These are phyloP conservation scores for Hyaloperonospora brassicae DNA, from an alignment of 352 stramenopile genomes.

Conservation along the genomic window DNA sequence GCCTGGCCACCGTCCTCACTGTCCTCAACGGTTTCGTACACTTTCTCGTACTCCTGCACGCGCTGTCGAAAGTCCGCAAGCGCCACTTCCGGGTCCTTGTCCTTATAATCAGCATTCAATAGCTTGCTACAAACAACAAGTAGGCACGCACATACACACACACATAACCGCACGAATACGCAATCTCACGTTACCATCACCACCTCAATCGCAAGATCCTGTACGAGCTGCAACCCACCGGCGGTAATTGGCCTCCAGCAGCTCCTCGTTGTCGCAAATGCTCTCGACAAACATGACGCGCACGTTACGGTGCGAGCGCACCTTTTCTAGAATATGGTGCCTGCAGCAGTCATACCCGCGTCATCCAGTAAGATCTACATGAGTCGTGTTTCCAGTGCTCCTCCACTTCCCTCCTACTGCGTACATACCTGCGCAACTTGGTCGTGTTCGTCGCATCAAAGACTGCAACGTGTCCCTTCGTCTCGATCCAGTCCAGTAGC, in stretches of 20 bases:
- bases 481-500: constrained; percentile 88
- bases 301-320: constrained; percentile 53
- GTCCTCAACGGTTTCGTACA: constrained; percentile 90
- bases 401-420: neutral
- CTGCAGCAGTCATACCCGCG: constrained; percentile 14
- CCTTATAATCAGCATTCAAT: constrained; percentile 87
- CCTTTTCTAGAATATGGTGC: constrained; percentile 53
- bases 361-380: constrained; percentile 1
- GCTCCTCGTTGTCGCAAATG: constrained; percentile 90
- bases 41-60: constrained; percentile 89
- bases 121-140: constrained; percentile 62
- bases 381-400: neutral
- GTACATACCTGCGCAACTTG: constrained; percentile 51
- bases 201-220: constrained; percentile 7
- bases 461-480: constrained; percentile 86
- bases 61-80: constrained; percentile 85
- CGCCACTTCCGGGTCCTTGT: constrained; percentile 73
- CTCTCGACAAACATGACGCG: constrained; percentile 92
- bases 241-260: constrained; percentile 89
- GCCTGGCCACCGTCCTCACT: constrained; percentile 61
- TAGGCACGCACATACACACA: constrained; percentile 7
- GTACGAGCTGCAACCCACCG: constrained; percentile 35
- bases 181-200: neutral
- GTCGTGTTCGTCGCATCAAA: constrained; percentile 96
- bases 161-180: constrained; percentile 15